A percentile compares a stretch with the other conserved stretches of the same genome.
Evolutionary conservation across 352 stramenopile genomes (phyloP).

Genomic region (Globisporangium nagaii): DNA sequence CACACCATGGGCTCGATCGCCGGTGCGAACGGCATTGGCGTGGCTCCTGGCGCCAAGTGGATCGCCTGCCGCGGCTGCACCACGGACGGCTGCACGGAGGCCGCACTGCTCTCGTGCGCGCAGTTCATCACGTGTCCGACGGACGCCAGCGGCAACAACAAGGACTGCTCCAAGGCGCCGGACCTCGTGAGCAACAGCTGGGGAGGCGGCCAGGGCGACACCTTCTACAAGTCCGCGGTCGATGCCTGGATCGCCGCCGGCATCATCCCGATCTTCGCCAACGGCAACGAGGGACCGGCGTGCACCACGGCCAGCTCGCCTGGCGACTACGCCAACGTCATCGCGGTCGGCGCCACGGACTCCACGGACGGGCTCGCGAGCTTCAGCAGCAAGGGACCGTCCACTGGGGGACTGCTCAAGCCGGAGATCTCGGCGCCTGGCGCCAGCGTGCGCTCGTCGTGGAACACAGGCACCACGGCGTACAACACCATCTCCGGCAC

Average conservation of each 20-base stretch:
- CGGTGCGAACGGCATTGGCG: constrained; percentile 24
- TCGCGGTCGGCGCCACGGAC: constrained; percentile 20
- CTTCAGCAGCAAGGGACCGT: constrained; percentile 25
- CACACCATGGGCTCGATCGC: constrained; percentile 34
- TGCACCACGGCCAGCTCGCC: constrained; percentile 17
- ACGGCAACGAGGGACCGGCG: constrained; percentile 19
- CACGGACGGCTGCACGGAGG: constrained; percentile 6
- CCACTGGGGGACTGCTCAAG: constrained; percentile 16
- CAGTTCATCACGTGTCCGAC: constrained; percentile 38
- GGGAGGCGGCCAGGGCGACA: constrained; percentile 12
- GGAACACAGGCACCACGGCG: constrained; percentile 10
- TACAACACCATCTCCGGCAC: constrained; percentile 28
- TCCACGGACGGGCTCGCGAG: constrained; percentile 15
- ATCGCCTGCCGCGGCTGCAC: constrained; percentile 27
- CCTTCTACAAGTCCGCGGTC: not conserved
- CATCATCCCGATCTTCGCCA: not conserved
- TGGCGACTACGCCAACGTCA: constrained; percentile 20
- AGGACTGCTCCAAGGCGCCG: constrained; percentile 27
- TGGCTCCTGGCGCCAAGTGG: constrained; percentile 28
- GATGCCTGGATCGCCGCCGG: not conserved
- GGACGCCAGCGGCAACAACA: constrained; percentile 10
- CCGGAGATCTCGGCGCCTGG: constrained; percentile 25
- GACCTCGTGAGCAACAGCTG: constrained; percentile 32
- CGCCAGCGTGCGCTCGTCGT: constrained; percentile 17
- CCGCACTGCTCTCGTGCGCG: constrained; percentile 12